Base-by-base conservation (phyloP, 116 monocot species). In the Posidonia oceanica region DNA sequence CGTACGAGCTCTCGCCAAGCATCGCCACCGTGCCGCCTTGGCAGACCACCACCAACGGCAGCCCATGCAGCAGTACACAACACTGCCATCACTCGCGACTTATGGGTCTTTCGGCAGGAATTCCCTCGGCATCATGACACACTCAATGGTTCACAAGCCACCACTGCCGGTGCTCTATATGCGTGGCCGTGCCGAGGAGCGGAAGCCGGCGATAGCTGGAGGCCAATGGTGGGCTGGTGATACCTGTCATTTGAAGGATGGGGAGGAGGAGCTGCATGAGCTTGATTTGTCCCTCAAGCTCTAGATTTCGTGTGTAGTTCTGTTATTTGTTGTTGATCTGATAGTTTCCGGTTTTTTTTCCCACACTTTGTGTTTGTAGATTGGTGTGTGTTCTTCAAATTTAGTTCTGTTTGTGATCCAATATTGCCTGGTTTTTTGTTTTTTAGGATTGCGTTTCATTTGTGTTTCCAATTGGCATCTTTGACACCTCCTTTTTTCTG, bases 111-210 rank as follows among this genome's bases (percentile, higher is more conserved):
- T 54, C 13, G 65, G 52, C 16, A 11, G 61, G 56, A 58, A 68
- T 44, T 67, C 71, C 16, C 72, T 80, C 14, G 80, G 80, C 21
- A 55, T 77, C 5, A 66, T 71, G 60, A 54, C 52, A 57, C 77
- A 80, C 59, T 69, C 75, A 36, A 69, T 75, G 74, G 67, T 84
- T 48, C 71, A 77, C 61, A 84, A 84, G 63, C 80, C 83, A 37
- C 59, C 54, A 14, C 52, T 14, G 13, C 68, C 68, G 68, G 5
- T 68, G 13, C 68, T 68, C 37, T 54, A 68, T 52, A 14, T 13
- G 53, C 68, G 14, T 22, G 48, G 52, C 14, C 29, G 52, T 14
- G 48, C 36, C 37, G 55, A 4, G 54, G 21, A 59, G 7, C 63
- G 63, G 39, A n/a, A 37, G 52, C 52, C 54, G 0, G 42, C 42